Evolutionary conservation across 2,329 filamentous ascomycete species (phyloP), one percentile per base, ranked within the genome.

Genomic region (Botrytis fabae): DNA sequence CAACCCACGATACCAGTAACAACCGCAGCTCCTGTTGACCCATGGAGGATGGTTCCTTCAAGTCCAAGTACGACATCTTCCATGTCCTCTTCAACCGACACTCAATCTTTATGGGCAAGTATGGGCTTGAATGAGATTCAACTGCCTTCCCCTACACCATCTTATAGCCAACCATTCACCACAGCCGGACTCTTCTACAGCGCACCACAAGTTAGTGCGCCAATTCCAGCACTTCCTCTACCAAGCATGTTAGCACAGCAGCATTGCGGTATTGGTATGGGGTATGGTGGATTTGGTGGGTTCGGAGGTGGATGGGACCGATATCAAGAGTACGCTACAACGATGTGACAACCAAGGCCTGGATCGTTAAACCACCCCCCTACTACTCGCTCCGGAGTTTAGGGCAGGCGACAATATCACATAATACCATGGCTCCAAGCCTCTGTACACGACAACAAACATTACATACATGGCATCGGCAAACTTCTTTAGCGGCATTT

Each of bases 31-130:
- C 90, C 91, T 2, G 90, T 97, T 74, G 94, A 98, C 75, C 88
- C 93, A 73, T 98, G 95, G 95, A 94, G 92, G 82, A 90, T 98
- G 77, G 86, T 98, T 72, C 93, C 95, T 64, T 98, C 95, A 71
- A 97, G 93, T 80, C 93, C 94, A 69, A 93, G 91, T 82, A 89
- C 93, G 70, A 90, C 92, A 59, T 91, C 92, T 48, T 79, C 91
- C 71, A 57, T 69, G 65, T 69, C 64, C 25, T 68, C 65, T 28
- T 48, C 70, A 42, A 87, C 87, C 81, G 93, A 96, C 81, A 91
- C 90, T 71, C 86, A 88, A 73, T 88, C 90, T 69, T 88, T 95
- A 82, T 98, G 95, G 95, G 89, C 91, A 75, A 91, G 88, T 81
- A 91, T 97, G 85, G 87, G 87, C 80, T 86, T 97, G 84, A 89